Base-by-base conservation (phyloP, 805 yeast species). In the Saccharomycopsis sp. region DNA sequence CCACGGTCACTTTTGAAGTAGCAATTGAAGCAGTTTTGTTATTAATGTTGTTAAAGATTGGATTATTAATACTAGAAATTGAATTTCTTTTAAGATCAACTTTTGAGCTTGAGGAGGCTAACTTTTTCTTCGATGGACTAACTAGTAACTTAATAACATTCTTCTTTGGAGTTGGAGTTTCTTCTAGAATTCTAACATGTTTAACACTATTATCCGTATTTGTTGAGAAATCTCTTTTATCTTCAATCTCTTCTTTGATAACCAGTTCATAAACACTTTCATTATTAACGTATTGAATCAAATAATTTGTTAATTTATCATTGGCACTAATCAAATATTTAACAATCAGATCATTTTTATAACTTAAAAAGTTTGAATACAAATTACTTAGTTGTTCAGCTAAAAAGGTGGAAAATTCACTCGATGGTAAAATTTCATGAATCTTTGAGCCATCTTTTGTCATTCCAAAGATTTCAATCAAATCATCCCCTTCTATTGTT, bases 351-450 rank as follows among this genome's bases (percentile, higher is more conserved):
- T 53, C 50, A 44, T 68, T 67, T 4, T 58, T 59, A 12, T 64
- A 52, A 8, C 67, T 56, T 30, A 63, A 42, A 23, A 53, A 56
- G 18, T 58, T 49, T 0, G 61, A 54, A 47, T 61, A 52, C 26
- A 66, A 39, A 23, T 58, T 56, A 9, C 67, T 56, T 3, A 69
- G 45, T 40, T 69, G 67, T 13, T 56, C 58, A 3, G 65, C 54
- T 21, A 74, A 47, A 17, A 56, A 51, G 1, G 50, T 50, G 3
- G 67, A 53, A 14, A 73, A 55, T 13, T 62, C 61, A 2, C 50
- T 39, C 18, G 57, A 46, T 12, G 51, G 45, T 9, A 68, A 58
- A 5, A 52, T 49, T 26, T 51, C 51, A 3, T 51, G 39, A 14
- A 54, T 45, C 9, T 36, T 45, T 5, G 49, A 49, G 5, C 51